These are phyloP conservation scores for Batkoa obscura DNA, from an alignment of 371 early-diverging fungal species.

Conservation along the genomic window DNA sequence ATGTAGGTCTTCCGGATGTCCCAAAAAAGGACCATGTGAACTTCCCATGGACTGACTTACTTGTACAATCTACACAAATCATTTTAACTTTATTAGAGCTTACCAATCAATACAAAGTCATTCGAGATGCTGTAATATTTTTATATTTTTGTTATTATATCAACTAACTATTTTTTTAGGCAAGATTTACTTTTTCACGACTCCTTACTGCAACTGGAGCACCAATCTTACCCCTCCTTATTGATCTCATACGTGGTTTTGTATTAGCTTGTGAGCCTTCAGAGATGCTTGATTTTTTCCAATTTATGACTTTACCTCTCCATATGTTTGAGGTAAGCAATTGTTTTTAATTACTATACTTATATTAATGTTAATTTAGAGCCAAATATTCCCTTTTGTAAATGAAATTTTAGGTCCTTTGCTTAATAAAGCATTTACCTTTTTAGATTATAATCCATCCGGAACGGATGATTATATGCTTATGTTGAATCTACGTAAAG, in stretches of 20 bases:
- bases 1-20: conserved; percentile 57
- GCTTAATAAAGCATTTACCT: conserved; percentile 60
- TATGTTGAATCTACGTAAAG: conserved; percentile 51
- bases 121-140: conserved; percentile 53
- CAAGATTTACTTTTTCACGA: conserved; percentile 68
- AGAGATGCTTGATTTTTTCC: conserved; percentile 73
- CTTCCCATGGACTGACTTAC: conserved; percentile 39
- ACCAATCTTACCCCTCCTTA: conserved; percentile 60
- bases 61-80: conserved; percentile 64
- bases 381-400: conserved; percentile 29
- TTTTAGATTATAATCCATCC: conserved; percentile 55
- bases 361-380: conserved; percentile 12
- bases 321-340: conserved; percentile 66
- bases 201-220: conserved; percentile 71
- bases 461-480: conserved; percentile 80
- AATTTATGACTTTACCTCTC: conserved; percentile 61
- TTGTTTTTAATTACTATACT: background rate
- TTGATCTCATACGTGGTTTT: conserved; percentile 56
- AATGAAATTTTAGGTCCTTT: conserved; percentile 63
- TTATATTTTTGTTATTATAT: background rate
- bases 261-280: conserved; percentile 49
- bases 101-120: conserved; percentile 36
- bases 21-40: conserved; percentile 16
- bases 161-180: conserved; percentile 17
- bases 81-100: conserved; percentile 54